Conservation (phyloP, 129 eudicot genomes). For the Smallanthus sonchifolius region DNA sequence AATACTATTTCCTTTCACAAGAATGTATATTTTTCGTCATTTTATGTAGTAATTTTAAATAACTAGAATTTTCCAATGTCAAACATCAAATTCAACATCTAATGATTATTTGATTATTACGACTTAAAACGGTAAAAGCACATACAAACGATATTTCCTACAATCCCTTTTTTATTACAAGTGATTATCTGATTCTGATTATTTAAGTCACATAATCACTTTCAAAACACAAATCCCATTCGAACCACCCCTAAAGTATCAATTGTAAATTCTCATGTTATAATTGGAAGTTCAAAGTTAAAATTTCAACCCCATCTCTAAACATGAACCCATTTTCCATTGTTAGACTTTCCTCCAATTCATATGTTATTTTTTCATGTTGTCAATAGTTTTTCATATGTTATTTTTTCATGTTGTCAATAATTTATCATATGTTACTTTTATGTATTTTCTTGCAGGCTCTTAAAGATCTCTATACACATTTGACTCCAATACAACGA, state of each 20-base stretch:
- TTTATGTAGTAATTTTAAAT: neutral
- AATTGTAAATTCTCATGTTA: neutral
- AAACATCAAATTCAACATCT: neutral
- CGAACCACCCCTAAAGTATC: neutral
- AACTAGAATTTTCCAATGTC: neutral
- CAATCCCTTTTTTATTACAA: neutral
- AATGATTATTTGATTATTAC: neutral
- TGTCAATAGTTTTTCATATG: neutral
- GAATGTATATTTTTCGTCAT: neutral
- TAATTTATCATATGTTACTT: slow-evolving; percentile 7
- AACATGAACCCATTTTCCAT: neutral
- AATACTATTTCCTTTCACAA: neutral
- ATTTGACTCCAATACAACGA: slow-evolving; percentile 87
- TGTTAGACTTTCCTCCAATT: neutral
- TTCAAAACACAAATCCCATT: neutral
- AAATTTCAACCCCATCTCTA: neutral
- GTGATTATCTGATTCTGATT: neutral
- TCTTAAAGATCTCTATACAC: slow-evolving; percentile 69
- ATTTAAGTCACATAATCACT: neutral
- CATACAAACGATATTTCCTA: neutral
- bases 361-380: neutral
- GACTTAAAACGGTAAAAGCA: neutral
- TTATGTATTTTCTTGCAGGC: slow-evolving; percentile 49
- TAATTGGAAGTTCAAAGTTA: neutral
- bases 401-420: neutral